Evolutionary conservation across 1,284 basidiomycete species (phyloP), one percentile per base, ranked within the genome.

Genomic region (Ustilago cynodontis): DNA sequence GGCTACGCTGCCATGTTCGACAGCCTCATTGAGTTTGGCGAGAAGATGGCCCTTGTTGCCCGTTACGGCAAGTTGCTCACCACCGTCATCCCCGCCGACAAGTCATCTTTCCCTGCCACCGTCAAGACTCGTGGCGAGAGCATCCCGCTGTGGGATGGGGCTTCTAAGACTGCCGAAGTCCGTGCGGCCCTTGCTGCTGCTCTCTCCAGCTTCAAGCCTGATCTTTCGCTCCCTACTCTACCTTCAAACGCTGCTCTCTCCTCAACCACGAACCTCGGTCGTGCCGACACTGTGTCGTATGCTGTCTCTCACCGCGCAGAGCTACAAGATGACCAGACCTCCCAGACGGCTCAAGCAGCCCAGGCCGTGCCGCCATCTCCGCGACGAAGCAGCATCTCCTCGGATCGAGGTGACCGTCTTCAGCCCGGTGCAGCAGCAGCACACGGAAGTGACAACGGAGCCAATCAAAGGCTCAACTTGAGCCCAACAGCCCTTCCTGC

Each of bases 1-100:
- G 68, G 71, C 26, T 81, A 75, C 26, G 50, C 56, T n/a, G 67
- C 65, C 58, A 69, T 80, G 61, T 80, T 82, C 41, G 82, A 83
- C 66, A 79, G 77, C 51, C 62, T 82, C 49, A 80, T 81, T 59
- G 79, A 81, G 60, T 77, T 81, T 51, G 82, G 82, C 20, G 82
- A 83, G 39, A 82, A 81, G 65, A 59, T 81, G 63, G 77, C 82
- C 3, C 61, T 82, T 22, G 71, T 77, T 7, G 78, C 82, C 10
- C 77, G 79, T 16, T 77, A 83, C 52, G 81, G 81, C 58, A 83
- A 83, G 63, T 65, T 82, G 28, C 59, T 83, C 33, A 68, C 70
- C 31, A 64, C 65, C 2, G 45, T 74, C 18, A 50, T 82, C 31
- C 70, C 82, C 22, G 71, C 73, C 41, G 78, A 78, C n/a, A 66